Conservation (phyloP, 164 flowering plant genomes). For the Nelumbo lutea region DNA sequence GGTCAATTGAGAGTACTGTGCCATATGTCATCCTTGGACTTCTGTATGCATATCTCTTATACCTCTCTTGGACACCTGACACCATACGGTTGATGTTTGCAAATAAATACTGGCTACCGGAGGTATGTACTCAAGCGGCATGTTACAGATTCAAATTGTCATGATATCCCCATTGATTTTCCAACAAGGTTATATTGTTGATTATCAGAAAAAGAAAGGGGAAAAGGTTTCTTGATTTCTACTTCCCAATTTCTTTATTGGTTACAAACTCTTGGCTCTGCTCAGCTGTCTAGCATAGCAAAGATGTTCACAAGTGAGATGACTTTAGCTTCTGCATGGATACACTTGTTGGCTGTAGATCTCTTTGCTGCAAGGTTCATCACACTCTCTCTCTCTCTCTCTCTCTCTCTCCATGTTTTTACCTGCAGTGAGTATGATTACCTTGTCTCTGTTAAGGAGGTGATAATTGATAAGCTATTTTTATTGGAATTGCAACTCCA, state of each 20-base stretch:
- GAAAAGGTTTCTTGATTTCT: not conserved
- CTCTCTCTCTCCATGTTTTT: not conserved
- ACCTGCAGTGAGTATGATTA: not conserved
- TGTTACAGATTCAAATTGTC: too few species aligned
- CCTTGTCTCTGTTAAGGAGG: too few species aligned
- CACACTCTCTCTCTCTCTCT: constrained; percentile 31
- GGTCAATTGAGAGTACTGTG: too few species aligned
- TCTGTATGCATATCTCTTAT: constrained; percentile 70
- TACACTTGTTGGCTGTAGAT: constrained; percentile 79
- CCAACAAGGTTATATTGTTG: too few species aligned
- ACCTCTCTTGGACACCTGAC: constrained; percentile 94
- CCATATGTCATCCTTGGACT: too few species aligned
- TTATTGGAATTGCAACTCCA: not conserved
- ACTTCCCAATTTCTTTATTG: not conserved
- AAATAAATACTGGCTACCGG: constrained; percentile 82
- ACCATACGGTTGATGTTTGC: constrained; percentile 73
- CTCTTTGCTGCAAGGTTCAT: constrained; percentile 69
- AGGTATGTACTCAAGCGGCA: constrained; percentile 39
- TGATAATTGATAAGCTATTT: too few species aligned
- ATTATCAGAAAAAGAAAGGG: too few species aligned
- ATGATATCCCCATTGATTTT: too few species aligned
- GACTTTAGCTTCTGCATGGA: constrained; percentile 96
- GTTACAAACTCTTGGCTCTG: constrained; percentile 1
- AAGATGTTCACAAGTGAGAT: constrained; percentile 86
- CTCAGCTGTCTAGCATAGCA: constrained; percentile 75